Percentiles rank a stretch among this genome's conserved stretches.
phyloP scores from a whole-genome alignment of 371 early-diverging fungal genomes.

The Syncephalastrum monosporum region DNA sequence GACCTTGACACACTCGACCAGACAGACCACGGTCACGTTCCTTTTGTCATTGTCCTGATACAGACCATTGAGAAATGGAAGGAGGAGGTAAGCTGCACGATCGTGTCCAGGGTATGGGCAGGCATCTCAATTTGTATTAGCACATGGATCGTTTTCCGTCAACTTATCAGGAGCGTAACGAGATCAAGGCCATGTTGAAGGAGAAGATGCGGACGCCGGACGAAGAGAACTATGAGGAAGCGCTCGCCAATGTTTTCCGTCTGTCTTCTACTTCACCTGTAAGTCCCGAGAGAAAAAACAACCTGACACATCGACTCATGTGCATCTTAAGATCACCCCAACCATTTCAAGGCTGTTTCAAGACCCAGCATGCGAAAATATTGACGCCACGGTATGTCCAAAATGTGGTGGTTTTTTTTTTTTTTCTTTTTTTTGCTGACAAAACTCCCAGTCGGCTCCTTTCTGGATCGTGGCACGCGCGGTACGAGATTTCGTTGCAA shows the following conservation, averaged over 20 bases:
- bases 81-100: constrained; percentile 14
- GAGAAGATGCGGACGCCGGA: constrained; percentile 60
- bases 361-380: constrained; percentile 47
- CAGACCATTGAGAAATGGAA: constrained; percentile 75
- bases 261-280: constrained; percentile 34
- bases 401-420: background rate
- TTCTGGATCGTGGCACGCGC: constrained; percentile 91
- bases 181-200: constrained; percentile 63
- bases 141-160: constrained; percentile 56
- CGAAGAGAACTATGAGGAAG: constrained; percentile 90
- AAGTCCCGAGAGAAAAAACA: background rate
- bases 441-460: constrained; percentile 53
- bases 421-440: background rate
- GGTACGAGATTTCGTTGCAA: constrained; percentile 72
- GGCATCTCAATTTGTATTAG: constrained; percentile 11
- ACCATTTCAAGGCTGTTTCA: constrained; percentile 52
- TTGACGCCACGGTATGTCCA: constrained; percentile 50
- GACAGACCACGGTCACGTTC: constrained; percentile 78
- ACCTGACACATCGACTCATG: background rate
- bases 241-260: constrained; percentile 60
- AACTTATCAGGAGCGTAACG: constrained; percentile 61
- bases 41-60: constrained; percentile 80
- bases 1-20: constrained; percentile 67
- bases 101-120: background rate
- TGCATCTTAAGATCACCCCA: constrained; percentile 41